These are phyloP conservation scores for Notholithocarpus densiflorus DNA, from an alignment of 306 rosid species.

Conservation along the genomic window DNA sequence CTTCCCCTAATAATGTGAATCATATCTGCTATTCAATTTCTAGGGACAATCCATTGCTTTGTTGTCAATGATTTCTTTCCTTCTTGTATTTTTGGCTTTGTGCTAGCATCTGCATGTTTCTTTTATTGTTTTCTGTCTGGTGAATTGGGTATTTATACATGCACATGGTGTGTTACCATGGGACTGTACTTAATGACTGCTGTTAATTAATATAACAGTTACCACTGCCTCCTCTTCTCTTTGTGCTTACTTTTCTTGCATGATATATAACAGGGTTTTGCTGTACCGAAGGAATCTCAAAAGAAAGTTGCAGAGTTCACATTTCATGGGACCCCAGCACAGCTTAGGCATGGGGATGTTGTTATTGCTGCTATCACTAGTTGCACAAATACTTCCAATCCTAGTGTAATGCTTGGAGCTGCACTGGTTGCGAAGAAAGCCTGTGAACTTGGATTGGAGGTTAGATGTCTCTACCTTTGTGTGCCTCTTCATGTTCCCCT, in stretches of 20 bases:
- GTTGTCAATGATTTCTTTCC: not conserved
- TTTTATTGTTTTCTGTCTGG: not conserved
- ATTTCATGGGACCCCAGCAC: slow-evolving; percentile 64
- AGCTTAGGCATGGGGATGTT: slow-evolving; percentile 93
- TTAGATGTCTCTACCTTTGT: slow-evolving; percentile 35
- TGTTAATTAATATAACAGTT: not conserved
- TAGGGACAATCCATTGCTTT: not conserved
- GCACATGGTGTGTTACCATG: not conserved
- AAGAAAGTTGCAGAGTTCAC: slow-evolving; percentile 59
- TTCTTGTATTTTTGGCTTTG: not conserved
- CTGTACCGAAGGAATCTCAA: slow-evolving; percentile 80
- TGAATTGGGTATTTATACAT: slow-evolving; percentile 1
- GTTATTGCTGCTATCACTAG: slow-evolving; percentile 99
- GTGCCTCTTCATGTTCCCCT: slow-evolving; percentile 4
- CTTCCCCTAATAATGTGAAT: slow-evolving; percentile 2
- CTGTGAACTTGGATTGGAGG: slow-evolving; percentile 94
- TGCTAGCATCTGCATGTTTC: not conserved
- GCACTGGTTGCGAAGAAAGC: slow-evolving; percentile 99
- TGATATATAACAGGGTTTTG: slow-evolving; percentile 69
- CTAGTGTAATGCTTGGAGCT: slow-evolving; percentile 99
- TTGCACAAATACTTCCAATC: slow-evolving; percentile 98
- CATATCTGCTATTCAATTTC: slow-evolving; percentile 9
- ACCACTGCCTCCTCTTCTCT: slow-evolving; percentile 4
- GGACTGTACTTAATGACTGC: not conserved
- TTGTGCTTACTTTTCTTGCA: slow-evolving; percentile 34